Conservation (phyloP, 176 grass and related monocot species). For the Elymus sibiricus region DNA sequence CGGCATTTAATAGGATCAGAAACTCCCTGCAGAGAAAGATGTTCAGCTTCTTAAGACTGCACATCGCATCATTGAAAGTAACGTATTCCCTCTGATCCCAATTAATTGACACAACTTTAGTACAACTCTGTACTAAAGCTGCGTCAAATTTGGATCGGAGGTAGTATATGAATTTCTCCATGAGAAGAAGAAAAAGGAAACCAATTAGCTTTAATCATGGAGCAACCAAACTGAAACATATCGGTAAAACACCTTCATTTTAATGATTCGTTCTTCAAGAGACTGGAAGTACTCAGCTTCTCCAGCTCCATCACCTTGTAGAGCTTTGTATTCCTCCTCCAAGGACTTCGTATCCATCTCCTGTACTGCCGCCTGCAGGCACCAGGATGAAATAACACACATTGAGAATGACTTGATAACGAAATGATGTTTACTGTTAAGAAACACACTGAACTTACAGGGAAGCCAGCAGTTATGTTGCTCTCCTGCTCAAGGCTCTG, state of each 20-base stretch:
- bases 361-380: conserved; percentile 46
- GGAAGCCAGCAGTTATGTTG: conserved; percentile 34
- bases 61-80: not conserved
- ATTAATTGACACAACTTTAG: too few relatives aligned
- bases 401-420: not conserved
- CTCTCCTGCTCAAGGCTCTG: conserved; percentile 55
- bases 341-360: conserved; percentile 66
- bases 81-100: not conserved
- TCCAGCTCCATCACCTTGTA: conserved; percentile 65
- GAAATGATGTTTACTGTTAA: not conserved
- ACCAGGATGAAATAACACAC: conserved; percentile 14
- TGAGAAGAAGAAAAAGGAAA: not conserved
- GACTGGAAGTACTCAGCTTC: conserved; percentile 71
- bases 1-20: conserved; percentile 53
- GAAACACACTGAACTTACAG: conserved; percentile 43
- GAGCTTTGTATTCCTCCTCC: conserved; percentile 57
- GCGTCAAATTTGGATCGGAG: too few relatives aligned
- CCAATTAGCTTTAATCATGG: not conserved
- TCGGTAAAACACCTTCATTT: conserved; percentile 61
- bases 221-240: conserved; percentile 9
- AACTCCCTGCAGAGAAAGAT: conserved; percentile 40
- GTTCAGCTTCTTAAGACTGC: not conserved
- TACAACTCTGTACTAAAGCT: too few relatives aligned
- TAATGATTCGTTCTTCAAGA: conserved; percentile 53
- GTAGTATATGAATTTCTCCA: not conserved